Evolutionary conservation across 352 stramenopile genomes (phyloP).

Genomic region (Albugo candida): DNA sequence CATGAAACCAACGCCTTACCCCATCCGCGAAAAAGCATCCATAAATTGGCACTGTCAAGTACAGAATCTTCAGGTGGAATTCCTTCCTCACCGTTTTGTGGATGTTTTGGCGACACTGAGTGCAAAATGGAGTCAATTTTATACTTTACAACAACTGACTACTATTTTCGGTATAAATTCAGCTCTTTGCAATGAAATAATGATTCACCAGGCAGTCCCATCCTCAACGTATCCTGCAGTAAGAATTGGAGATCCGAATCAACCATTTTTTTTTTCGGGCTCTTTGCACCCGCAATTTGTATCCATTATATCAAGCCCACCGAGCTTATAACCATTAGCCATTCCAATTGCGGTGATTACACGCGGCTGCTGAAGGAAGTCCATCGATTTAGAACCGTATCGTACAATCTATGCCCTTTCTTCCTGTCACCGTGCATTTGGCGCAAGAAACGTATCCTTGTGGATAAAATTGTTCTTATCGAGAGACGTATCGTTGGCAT

Average conservation of each 20-base stretch:
- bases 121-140: not conserved
- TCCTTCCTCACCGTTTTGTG: conserved; percentile 50
- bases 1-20: not conserved
- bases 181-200: conserved; percentile 74
- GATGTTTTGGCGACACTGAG: conserved; percentile 61
- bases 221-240: conserved; percentile 68
- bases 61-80: conserved; percentile 54
- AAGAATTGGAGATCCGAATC: no score
- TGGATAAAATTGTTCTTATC: not conserved
- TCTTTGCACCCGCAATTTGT: conserved; percentile 24
- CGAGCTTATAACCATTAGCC: conserved; percentile 36
- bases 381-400: conserved; percentile 47
- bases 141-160: no score
- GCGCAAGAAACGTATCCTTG: not conserved
- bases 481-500: not conserved
- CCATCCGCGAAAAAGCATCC: not conserved
- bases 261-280: no score
- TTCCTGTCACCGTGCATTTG: conserved; percentile 37
- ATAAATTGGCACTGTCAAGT: conserved; percentile 84
- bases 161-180: conserved; percentile 46
- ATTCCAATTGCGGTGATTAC: conserved; percentile 74
- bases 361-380: conserved; percentile 41
- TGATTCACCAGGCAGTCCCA: conserved; percentile 78
- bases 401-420: conserved; percentile 42
- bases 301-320: conserved; percentile 84